Evolutionary conservation across 306 rosid genomes (phyloP).

Genomic region (Casuarina equisetifolia): DNA sequence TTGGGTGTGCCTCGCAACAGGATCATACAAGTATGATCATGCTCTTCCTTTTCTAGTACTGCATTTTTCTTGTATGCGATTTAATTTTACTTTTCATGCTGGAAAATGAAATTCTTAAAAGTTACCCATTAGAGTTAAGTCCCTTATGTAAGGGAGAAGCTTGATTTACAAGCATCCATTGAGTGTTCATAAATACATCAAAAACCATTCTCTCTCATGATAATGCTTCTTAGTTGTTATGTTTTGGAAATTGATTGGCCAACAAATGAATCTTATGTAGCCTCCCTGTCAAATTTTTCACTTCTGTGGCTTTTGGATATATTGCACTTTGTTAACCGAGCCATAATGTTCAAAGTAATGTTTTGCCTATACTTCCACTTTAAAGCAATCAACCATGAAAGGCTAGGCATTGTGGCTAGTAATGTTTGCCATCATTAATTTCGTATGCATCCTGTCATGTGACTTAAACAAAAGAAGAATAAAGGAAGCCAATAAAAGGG

Average conservation of each 20-base stretch:
- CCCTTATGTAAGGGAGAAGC: background rate
- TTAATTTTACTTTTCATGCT: background rate
- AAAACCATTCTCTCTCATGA: background rate
- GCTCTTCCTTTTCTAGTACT: constrained; percentile 13
- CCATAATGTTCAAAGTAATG: background rate
- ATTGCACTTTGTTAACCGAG: background rate
- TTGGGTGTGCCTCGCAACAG: constrained; percentile 96
- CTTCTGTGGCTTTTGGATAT: background rate
- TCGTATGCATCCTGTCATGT: background rate
- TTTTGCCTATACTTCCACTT: background rate
- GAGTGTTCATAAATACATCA: background rate
- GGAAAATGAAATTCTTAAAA: background rate
- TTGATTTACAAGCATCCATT: background rate
- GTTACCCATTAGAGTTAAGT: background rate
- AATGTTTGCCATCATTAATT: background rate
- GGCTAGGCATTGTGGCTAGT: background rate
- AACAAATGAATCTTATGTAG: too few relatives aligned
- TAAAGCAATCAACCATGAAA: background rate
- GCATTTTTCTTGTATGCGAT: constrained; percentile 13
- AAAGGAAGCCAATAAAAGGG: too few relatives aligned
- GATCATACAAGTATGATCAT: constrained; percentile 80
- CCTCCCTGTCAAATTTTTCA: too few relatives aligned
- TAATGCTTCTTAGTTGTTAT: too few relatives aligned
- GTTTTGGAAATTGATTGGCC: too few relatives aligned
- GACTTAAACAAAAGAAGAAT: too few relatives aligned